phyloP scores from a whole-genome alignment of 2,329 filamentous ascomycete species.

The Penicillium sp. region DNA sequence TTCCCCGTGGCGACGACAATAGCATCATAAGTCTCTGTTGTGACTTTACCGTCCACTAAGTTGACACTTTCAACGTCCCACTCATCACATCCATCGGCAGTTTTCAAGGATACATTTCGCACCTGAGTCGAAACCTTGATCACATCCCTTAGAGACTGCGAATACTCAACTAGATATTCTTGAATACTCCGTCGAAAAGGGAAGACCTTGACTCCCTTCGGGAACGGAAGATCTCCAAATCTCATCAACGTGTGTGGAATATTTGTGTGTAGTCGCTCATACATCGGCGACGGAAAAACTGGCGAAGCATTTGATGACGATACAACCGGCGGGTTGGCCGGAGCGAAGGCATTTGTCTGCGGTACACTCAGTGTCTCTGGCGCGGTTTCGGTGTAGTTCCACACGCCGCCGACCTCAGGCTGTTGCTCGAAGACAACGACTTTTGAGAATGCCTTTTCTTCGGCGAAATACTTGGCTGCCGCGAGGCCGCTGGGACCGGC shows the following conservation, averaged over 20 bases:
- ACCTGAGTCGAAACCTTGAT: no score
- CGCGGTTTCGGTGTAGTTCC: constrained; percentile 59
- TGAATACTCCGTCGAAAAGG: constrained; percentile 67
- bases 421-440: constrained; percentile 82
- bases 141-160: no score
- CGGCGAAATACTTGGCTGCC: constrained; percentile 73
- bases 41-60: constrained; percentile 35
- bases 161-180: no score
- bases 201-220: constrained; percentile 63
- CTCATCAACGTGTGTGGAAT: constrained; percentile 78
- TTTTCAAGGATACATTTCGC: constrained; percentile 39
- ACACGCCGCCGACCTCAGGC: constrained; percentile 71
- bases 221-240: constrained; percentile 68
- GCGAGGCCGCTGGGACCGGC: constrained; percentile 76
- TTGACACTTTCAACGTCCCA: constrained; percentile 63
- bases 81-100: constrained; percentile 20
- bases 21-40: constrained; percentile 61
- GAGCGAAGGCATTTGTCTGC: no score
- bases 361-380: no score
- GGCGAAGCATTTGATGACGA: no score
- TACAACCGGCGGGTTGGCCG: no score
- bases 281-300: no score
- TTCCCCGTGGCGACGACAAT: constrained; percentile 73
- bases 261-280: constrained; percentile 60
- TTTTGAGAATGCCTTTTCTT: constrained; percentile 64